Evolutionary conservation across 139 green algal species (phyloP).

Genomic region (Coccomyxa sp.): DNA sequence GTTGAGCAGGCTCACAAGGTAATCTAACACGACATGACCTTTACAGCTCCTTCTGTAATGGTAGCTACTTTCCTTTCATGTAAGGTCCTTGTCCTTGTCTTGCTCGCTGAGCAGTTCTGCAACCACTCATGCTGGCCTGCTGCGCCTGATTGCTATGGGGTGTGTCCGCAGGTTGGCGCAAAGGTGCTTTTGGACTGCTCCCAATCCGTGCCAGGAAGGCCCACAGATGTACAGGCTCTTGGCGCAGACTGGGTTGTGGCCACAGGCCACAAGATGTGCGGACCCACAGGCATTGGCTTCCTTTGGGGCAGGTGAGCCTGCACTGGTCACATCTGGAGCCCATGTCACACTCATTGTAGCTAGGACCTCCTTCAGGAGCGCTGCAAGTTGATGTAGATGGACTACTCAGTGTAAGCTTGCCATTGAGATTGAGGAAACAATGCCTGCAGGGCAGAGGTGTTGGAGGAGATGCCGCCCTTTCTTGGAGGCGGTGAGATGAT

Average conservation of each 20-base stretch:
- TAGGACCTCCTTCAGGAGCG: not conserved
- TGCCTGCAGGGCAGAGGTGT: conserved; percentile 62
- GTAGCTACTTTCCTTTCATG: too few relatives aligned
- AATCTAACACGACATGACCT: not conserved
- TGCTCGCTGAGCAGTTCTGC: too few relatives aligned
- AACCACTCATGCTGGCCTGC: too few relatives aligned
- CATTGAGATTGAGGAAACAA: too few relatives aligned
- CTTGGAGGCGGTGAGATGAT: conserved; percentile 99
- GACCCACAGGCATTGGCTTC: conserved; percentile 95
- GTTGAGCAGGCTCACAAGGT: conserved; percentile 50
- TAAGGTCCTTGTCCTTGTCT: too few relatives aligned
- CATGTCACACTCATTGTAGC: not conserved
- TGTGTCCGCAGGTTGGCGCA: conserved; percentile 49
- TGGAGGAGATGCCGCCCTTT: conserved; percentile 92
- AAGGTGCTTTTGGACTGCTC: conserved; percentile 93
- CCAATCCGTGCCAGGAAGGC: conserved; percentile 95
- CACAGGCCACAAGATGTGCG: conserved; percentile 96
- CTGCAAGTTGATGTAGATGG: not conserved
- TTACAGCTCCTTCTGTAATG: not conserved
- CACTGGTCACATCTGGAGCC: not conserved
- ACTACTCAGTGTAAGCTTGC: too few relatives aligned
- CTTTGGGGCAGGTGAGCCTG: conserved; percentile 79
- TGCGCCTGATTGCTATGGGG: too few relatives aligned
- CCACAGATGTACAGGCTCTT: conserved; percentile 84
- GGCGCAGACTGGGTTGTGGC: conserved; percentile 94